Base-by-base conservation (phyloP, 2,329 filamentous ascomycete genomes). In the Zymoseptoria tritici region DNA sequence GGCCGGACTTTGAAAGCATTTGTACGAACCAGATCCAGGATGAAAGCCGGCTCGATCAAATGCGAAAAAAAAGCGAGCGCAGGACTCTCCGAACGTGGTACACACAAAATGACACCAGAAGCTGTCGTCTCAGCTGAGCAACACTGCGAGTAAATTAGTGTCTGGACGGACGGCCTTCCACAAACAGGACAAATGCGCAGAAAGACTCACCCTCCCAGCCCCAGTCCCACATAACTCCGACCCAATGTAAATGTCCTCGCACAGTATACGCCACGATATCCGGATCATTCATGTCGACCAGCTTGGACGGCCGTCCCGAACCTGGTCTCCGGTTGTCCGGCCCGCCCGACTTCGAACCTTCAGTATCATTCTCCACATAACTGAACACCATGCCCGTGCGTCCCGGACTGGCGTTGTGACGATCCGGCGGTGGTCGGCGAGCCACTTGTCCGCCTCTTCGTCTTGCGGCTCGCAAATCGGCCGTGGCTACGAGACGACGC, bases 181-280 rank as follows among this genome's bases (percentile, higher is more conserved):
- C 26, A n/a, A 8, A 29, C 22, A 1, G 36, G 36, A 16, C 36
- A 13, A 46, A 46, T 22, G n/a, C 4, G 5, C 36, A 4, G 16
- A 5, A 55, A 53, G 66, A 76, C 80, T 75, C 76, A 87, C 85
- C 81, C 79, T 89, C 85, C 85, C 86, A 89, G n/a, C 79, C 76
- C 84, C 84, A 87, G 65, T 88, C 85, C 62, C 81, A 82, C 86
- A 89, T 89, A 50, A 89, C 85, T 46, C 85, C 83, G 8, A 87
- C 77, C 86, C 86, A 89, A 72, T 89, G 86, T 67, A 87, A 73
- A 52, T 78, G 78, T 3, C 86, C 86, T 63, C 83, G 80, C n/a
- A 89, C 84, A 2, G 85, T 87, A 67, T 83, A 81, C 55, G 86
- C 83, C 57, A 77, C 60, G 29, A 53, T 53, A 53, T 53, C 52